Evolutionary conservation across 768 basidiomycete genomes (phyloP).

Genomic region (Leccinum subgranulosum): DNA sequence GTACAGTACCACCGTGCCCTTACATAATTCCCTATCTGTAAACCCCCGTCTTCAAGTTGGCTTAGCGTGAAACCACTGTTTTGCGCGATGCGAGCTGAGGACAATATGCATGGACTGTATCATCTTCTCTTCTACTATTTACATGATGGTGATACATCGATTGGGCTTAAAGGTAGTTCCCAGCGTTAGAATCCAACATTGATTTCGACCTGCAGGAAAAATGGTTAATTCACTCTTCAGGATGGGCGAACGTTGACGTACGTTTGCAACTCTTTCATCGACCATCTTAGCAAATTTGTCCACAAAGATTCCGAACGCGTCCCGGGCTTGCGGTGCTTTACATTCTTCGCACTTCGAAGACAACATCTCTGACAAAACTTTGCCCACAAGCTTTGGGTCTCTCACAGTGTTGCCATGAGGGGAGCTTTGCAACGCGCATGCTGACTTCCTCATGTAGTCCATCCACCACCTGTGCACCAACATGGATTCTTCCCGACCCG

Average conservation of each 20-base stretch:
- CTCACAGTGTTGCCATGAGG: constrained; percentile 1
- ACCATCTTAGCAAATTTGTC: constrained; percentile 6
- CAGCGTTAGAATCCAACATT: neutral
- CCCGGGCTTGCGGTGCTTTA: neutral
- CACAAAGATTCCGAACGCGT: constrained; percentile 12
- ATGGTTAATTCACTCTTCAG: neutral
- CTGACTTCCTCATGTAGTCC: constrained; percentile 14
- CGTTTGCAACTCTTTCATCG: constrained; percentile 6
- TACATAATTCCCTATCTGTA: too few species aligned
- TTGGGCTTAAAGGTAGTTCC: neutral
- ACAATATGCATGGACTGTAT: constrained; percentile 2
- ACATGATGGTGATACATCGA: constrained; percentile 1
- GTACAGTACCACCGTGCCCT: too few species aligned
- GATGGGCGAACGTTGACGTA: neutral
- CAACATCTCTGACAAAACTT: neutral
- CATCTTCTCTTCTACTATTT: constrained; percentile 7
- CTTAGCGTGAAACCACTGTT: too few species aligned
- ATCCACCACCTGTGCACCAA: constrained; percentile 13
- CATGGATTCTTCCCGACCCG: neutral
- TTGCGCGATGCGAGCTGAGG: too few species aligned
- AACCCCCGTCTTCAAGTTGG: too few species aligned
- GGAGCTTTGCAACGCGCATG: neutral
- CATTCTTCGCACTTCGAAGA: constrained; percentile 5
- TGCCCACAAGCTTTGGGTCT: neutral
- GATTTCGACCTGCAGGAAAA: constrained; percentile 10